Percentiles rank a stretch among this genome's conserved stretches.
Conservation (phyloP, 2,329 filamentous ascomycete species). For the Trichoderma simmonsii region DNA sequence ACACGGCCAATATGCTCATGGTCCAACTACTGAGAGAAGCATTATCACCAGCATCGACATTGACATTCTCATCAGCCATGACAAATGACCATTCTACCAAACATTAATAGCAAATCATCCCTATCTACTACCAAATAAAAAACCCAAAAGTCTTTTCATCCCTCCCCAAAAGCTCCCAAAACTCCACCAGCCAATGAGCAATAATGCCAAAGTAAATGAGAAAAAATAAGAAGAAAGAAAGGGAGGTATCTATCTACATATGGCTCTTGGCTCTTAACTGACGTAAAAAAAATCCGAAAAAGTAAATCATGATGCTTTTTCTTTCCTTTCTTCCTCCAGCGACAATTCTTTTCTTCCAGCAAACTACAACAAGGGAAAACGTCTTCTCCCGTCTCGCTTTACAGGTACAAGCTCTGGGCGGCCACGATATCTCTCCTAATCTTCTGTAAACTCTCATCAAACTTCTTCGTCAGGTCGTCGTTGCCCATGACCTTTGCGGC, state of each 20-base stretch:
- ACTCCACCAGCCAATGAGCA: conserved; percentile 9
- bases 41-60: background rate
- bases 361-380: background rate
- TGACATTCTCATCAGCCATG: background rate
- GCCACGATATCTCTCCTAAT: conserved; percentile 92
- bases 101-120: background rate
- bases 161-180: background rate
- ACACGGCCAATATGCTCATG: too few species aligned
- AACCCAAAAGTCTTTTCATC: background rate
- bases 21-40: background rate
- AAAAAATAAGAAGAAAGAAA: background rate
- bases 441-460: conserved; percentile 80
- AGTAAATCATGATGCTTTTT: background rate
- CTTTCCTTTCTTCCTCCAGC: background rate
- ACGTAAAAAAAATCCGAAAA: background rate
- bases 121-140: background rate
- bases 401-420: conserved; percentile 89
- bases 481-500: conserved; percentile 98
- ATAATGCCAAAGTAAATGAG: conserved; percentile 7
- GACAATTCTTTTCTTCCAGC: background rate
- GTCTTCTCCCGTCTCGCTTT: background rate
- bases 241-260: conserved; percentile 13
- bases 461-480: conserved; percentile 88
- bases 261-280: background rate
- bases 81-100: background rate